A percentile compares a stretch with the other conserved stretches of the same genome.
phyloP scores from a whole-genome alignment of 306 rosid genomes.

The Quercus rubra region DNA sequence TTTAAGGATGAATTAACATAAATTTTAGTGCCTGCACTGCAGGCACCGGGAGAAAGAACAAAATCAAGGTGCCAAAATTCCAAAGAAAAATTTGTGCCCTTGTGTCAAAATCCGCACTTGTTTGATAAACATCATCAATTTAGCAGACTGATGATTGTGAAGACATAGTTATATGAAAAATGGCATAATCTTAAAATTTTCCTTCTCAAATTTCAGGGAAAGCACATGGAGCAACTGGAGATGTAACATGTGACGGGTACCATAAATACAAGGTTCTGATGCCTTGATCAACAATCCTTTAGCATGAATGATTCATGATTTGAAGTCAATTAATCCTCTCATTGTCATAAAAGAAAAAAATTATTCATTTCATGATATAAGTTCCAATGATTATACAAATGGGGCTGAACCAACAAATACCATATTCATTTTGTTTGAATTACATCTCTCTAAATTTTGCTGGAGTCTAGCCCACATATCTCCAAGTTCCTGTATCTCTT shows the following conservation, averaged over 20 bases:
- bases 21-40: neutral
- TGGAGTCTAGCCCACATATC: too few relatives aligned
- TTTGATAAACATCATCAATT: neutral
- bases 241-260: slow-evolving; percentile 58
- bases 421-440: neutral
- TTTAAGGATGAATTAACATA: neutral
- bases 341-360: neutral
- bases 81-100: too few relatives aligned
- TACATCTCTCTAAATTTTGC: too few relatives aligned
- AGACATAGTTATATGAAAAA: neutral
- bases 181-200: neutral
- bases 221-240: slow-evolving; percentile 46
- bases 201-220: slow-evolving; percentile 24
- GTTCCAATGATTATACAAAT: neutral
- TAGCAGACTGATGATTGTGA: neutral
- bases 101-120: too few relatives aligned
- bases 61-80: neutral
- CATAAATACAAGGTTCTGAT: slow-evolving; percentile 63
- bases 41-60: neutral
- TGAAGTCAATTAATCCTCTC: neutral
- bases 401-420: neutral
- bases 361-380: neutral
- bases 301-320: neutral
- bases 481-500: neutral
- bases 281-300: neutral